phyloP scores from a whole-genome alignment of 805 yeast genomes.

The Naumovozyma castellii region DNA sequence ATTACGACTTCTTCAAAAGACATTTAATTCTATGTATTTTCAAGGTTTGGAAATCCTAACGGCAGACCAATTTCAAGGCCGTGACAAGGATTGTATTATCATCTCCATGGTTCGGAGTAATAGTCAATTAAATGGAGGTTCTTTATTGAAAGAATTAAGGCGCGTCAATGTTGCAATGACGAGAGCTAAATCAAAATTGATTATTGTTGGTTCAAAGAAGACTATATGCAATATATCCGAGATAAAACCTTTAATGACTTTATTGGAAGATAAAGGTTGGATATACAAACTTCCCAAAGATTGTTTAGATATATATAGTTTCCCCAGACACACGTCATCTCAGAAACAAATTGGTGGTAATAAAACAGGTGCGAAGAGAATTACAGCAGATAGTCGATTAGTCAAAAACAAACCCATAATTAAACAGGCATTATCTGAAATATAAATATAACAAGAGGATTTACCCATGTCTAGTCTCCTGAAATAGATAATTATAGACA shows the following conservation, averaged over 20 bases:
- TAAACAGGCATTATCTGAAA: constrained; percentile 13
- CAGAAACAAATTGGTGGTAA: not conserved
- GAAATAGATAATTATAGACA: not conserved
- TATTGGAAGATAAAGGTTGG: constrained; percentile 56
- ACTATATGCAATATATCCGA: constrained; percentile 33
- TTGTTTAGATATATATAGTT: constrained; percentile 33
- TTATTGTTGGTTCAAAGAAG: constrained; percentile 68
- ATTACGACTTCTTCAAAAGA: constrained; percentile 37
- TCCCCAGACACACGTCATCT: not conserved
- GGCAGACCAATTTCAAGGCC: constrained; percentile 92
- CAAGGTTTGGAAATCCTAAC: constrained; percentile 68
- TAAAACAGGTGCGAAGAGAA: constrained; percentile 4
- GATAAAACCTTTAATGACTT: constrained; percentile 43
- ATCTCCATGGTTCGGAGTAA: constrained; percentile 86
- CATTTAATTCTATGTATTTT: constrained; percentile 17
- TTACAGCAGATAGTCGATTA: constrained; percentile 11
- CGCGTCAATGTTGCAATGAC: constrained; percentile 92
- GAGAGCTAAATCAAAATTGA: constrained; percentile 73
- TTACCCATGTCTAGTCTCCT: not conserved
- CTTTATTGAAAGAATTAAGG: constrained; percentile 77
- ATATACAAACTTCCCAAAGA: constrained; percentile 43
- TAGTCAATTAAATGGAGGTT: constrained; percentile 55
- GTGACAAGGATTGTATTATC: constrained; percentile 86
- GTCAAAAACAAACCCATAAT: constrained; percentile 15
- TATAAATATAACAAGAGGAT: not conserved